These are phyloP conservation scores for Cordia subcordata DNA, from an alignment of 257 asterid species.

Conservation along the genomic window DNA sequence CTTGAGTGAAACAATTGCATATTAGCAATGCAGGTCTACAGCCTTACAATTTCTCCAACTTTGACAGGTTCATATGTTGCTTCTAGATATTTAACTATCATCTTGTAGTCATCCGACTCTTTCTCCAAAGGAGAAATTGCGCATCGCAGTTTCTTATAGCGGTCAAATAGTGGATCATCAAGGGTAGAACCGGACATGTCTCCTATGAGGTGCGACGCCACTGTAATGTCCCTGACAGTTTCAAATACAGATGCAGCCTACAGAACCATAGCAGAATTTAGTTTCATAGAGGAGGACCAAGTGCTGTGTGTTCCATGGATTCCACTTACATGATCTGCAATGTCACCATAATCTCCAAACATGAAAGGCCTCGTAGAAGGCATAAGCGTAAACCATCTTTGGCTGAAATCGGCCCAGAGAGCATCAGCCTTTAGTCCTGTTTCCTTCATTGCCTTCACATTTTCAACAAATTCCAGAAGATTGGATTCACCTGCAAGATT, in stretches of 20 bases:
- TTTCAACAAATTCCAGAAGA: conserved; percentile 35
- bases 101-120: conserved; percentile 63
- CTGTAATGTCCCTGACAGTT: conserved; percentile 63
- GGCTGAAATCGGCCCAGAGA: conserved; percentile 62
- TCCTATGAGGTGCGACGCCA: conserved; percentile 76
- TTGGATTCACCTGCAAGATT: conserved; percentile 50
- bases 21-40: neutral
- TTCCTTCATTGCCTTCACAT: conserved; percentile 16
- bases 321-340: conserved; percentile 70
- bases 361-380: conserved; percentile 65
- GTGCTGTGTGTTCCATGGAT: neutral
- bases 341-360: conserved; percentile 43
- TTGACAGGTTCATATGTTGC: conserved; percentile 71
- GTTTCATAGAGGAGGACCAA: neutral
- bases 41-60: conserved; percentile 73
- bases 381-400: conserved; percentile 65
- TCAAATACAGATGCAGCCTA: conserved; percentile 78
- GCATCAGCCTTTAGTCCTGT: conserved; percentile 31
- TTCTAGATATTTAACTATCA: conserved; percentile 68
- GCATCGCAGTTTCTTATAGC: conserved; percentile 70
- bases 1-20: neutral
- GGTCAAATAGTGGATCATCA: conserved; percentile 73
- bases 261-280: conserved; percentile 7
- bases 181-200: conserved; percentile 66
- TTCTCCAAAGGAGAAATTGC: conserved; percentile 42